Percentiles rank a stretch among this genome's conserved stretches.
phyloP scores from a whole-genome alignment of 306 rosid genomes.

The Acacia confusa region DNA sequence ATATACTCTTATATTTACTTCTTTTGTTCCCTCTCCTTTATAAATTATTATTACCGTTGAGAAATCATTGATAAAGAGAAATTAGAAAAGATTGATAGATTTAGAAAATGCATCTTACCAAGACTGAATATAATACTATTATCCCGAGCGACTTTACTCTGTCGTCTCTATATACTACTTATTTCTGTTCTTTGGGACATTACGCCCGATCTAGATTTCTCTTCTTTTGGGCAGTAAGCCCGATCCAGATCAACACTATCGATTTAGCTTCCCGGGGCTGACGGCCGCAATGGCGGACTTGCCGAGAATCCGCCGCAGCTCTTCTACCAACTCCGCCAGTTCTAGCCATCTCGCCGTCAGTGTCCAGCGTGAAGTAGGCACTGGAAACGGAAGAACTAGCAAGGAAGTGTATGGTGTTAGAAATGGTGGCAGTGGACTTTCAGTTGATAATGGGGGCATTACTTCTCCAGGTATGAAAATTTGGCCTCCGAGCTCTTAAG shows the following conservation, averaged over 20 bases:
- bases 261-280: slow-evolving; percentile 18
- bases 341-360: slow-evolving; percentile 43
- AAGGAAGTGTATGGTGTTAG: slow-evolving; percentile 33
- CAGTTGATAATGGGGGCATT: slow-evolving; percentile 32
- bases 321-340: slow-evolving; percentile 37
- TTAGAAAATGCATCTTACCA: no score
- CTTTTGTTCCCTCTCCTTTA: background rate
- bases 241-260: slow-evolving; percentile 44
- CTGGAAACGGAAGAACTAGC: slow-evolving; percentile 35
- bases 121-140: no score
- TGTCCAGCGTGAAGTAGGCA: slow-evolving; percentile 28
- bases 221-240: slow-evolving; percentile 10
- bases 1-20: background rate
- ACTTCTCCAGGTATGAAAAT: slow-evolving; percentile 50
- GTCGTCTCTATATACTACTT: no score
- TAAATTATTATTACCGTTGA: no score
- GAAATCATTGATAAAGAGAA: no score
- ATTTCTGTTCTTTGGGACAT: no score
- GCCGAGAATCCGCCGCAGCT: slow-evolving; percentile 43
- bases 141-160: no score
- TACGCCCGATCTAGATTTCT: background rate
- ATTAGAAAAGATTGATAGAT: no score
- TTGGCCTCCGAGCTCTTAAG: slow-evolving; percentile 2
- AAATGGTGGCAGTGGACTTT: slow-evolving; percentile 31
- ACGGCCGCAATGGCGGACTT: slow-evolving; percentile 56